A percentile compares a stretch with the other conserved stretches of the same genome.
Evolutionary conservation across 768 basidiomycete species (phyloP).

Genomic region (Lanmaoa rubissima): DNA sequence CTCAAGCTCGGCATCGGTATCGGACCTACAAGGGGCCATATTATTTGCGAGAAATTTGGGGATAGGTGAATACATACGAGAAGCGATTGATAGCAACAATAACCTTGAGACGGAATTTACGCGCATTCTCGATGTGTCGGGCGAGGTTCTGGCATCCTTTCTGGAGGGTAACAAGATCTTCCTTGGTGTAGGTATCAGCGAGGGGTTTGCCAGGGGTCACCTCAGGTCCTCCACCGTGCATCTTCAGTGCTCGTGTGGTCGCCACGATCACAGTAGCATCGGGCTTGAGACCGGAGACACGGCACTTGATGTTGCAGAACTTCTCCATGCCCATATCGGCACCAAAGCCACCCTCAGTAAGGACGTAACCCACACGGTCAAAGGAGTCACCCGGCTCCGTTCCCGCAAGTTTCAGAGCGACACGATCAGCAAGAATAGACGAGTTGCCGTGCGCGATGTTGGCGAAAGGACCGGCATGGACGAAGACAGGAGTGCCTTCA

Average conservation of each 20-base stretch:
- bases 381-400: constrained; percentile 86
- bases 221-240: constrained; percentile 98
- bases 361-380: constrained; percentile 86
- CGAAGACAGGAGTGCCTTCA: constrained; percentile 98
- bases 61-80: constrained; percentile 54
- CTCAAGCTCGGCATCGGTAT: constrained; percentile 85
- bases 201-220: constrained; percentile 95
- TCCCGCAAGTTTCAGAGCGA: constrained; percentile 95
- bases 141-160: constrained; percentile 92
- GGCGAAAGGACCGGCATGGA: constrained; percentile 97
- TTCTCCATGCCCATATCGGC: constrained; percentile 99
- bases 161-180: constrained; percentile 84
- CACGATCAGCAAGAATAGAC: constrained; percentile 95
- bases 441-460: constrained; percentile 99
- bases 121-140: constrained; percentile 91
- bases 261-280: constrained; percentile 96
- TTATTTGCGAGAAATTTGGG: not conserved
- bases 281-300: constrained; percentile 86
- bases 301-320: constrained; percentile 99
- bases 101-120: constrained; percentile 95
- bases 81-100: constrained; percentile 96
- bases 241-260: constrained; percentile 96
- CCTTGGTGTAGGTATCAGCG: constrained; percentile 90
- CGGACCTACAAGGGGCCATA: constrained; percentile 52
- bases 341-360: constrained; percentile 98